Percentiles rank a stretch among this genome's conserved stretches.
phyloP scores from a whole-genome alignment of 371 early-diverging fungal genomes.

The Zopfochytrium polystomum region DNA sequence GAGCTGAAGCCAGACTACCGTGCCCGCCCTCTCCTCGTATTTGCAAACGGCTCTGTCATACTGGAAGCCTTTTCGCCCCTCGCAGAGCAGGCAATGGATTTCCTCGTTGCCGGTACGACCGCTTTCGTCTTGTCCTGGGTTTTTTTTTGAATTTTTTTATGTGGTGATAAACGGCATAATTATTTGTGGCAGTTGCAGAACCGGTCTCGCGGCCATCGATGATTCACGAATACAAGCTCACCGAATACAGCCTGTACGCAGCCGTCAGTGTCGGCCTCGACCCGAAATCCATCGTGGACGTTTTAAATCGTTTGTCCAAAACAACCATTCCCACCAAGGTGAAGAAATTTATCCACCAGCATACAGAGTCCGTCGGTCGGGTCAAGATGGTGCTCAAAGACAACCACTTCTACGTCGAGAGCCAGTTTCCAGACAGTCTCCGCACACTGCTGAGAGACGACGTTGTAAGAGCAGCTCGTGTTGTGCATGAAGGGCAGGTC shows the following conservation, averaged over 20 bases:
- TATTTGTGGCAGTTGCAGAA: slow-evolving; percentile 34
- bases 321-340: slow-evolving; percentile 75
- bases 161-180: not conserved
- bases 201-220: slow-evolving; percentile 74
- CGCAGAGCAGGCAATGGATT: slow-evolving; percentile 96
- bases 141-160: not conserved
- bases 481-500: slow-evolving; percentile 25
- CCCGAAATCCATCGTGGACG: slow-evolving; percentile 92
- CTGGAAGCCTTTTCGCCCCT: slow-evolving; percentile 96
- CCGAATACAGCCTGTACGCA: slow-evolving; percentile 98
- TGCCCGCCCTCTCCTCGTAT: too few species aligned
- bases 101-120: slow-evolving; percentile 74
- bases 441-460: slow-evolving; percentile 81
- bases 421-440: slow-evolving; percentile 78
- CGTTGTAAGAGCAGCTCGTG: slow-evolving; percentile 66
- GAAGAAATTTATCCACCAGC: slow-evolving; percentile 79
- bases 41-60: too few species aligned
- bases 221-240: slow-evolving; percentile 98
- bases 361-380: slow-evolving; percentile 95
- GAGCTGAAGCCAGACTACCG: too few species aligned
- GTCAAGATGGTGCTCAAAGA: slow-evolving; percentile 96
- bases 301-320: slow-evolving; percentile 63
- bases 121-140: slow-evolving; percentile 83
- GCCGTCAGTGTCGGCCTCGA: slow-evolving; percentile 98
- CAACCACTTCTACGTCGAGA: slow-evolving; percentile 78